Percentiles rank a stretch among this genome's conserved stretches.
phyloP scores from a whole-genome alignment of 2,329 filamentous ascomycete genomes.

The Phaeosphaeria sp. region DNA sequence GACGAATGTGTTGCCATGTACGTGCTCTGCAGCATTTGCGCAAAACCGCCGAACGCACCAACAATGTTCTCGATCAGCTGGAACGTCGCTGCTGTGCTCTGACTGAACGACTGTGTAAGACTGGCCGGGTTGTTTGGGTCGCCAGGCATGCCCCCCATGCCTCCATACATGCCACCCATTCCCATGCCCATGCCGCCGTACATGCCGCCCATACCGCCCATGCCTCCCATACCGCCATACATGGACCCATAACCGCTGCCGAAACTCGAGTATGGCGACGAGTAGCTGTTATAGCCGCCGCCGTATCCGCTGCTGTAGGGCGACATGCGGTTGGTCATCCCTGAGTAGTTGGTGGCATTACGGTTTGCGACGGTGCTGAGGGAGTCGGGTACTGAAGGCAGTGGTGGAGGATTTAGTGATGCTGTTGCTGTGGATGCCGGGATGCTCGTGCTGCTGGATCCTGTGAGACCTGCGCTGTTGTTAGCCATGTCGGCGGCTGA shows the following conservation, averaged over 20 bases:
- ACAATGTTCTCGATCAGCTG: constrained; percentile 98
- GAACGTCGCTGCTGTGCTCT: constrained; percentile 95
- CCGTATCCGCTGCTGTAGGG: constrained; percentile 58
- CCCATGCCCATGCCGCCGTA: constrained; percentile 48
- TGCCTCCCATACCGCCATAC: constrained; percentile 47
- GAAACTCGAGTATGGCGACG: constrained; percentile 62
- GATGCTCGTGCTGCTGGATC: constrained; percentile 36
- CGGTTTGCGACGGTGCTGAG: constrained; percentile 83
- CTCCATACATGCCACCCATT: constrained; percentile 58
- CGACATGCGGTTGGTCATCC: constrained; percentile 63
- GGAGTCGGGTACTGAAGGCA: constrained; percentile 82
- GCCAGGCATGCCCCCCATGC: constrained; percentile 51
- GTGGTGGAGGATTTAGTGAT: constrained; percentile 63
- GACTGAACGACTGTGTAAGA: constrained; percentile 92
- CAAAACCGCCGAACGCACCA: constrained; percentile 94
- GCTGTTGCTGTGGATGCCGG: constrained; percentile 53
- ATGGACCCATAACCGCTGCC: constrained; percentile 37
- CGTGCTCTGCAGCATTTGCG: constrained; percentile 98
- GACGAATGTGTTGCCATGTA: constrained; percentile 99
- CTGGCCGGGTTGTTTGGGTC: constrained; percentile 89
- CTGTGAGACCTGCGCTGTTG: constrained; percentile 39
- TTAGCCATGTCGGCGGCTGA: constrained; percentile 31
- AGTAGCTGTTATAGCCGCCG: constrained; percentile 61
- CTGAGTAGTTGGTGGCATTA: constrained; percentile 83
- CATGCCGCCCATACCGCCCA: constrained; percentile 56